A percentile compares a stretch with the other conserved stretches of the same genome.
phyloP scores from a whole-genome alignment of 495 filamentous ascomycete genomes.

The Daldinia childiae region DNA sequence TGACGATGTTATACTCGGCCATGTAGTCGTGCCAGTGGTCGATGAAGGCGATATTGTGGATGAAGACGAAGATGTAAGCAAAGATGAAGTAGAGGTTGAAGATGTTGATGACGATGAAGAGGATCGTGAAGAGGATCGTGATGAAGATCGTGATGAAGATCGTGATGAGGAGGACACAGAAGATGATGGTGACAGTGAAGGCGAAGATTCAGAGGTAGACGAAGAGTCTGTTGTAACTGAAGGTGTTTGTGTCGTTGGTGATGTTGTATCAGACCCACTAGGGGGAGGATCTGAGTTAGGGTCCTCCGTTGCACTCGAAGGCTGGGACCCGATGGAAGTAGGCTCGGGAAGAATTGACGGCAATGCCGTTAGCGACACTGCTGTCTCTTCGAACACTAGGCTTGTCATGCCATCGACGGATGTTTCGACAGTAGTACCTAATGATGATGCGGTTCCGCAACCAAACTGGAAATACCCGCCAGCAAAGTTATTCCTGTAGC shows the following conservation, averaged over 20 bases:
- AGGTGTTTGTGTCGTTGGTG: slow-evolving; percentile 27
- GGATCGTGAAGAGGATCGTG: slow-evolving; percentile 34
- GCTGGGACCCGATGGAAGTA: slow-evolving; percentile 43
- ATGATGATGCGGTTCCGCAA: slow-evolving; percentile 56
- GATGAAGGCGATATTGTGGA: slow-evolving; percentile 11
- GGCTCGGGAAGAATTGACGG: slow-evolving; percentile 48
- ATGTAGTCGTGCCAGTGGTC: slow-evolving; percentile 14
- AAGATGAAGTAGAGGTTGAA: slow-evolving; percentile 24
- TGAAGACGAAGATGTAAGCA: slow-evolving; percentile 17
- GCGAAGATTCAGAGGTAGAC: slow-evolving; percentile 28
- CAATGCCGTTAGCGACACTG: slow-evolving; percentile 46
- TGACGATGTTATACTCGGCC: slow-evolving; percentile 3
- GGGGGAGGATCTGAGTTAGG: slow-evolving; percentile 9
- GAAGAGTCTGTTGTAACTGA: slow-evolving; percentile 9
- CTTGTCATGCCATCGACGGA: slow-evolving; percentile 50
- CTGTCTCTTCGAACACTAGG: slow-evolving; percentile 45
- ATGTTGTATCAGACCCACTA: slow-evolving; percentile 17
- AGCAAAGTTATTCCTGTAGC: slow-evolving; percentile 58
- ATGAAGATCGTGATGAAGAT: slow-evolving; percentile 32
- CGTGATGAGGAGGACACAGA: slow-evolving; percentile 35
- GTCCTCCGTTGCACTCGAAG: slow-evolving; percentile 20
- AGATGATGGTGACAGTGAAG: slow-evolving; percentile 11
- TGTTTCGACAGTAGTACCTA: slow-evolving; percentile 54
- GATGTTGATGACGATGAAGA: slow-evolving; percentile 28
- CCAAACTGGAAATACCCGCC: slow-evolving; percentile 61